Base-by-base conservation (phyloP, 306 rosid species). In the Parietaria judaica region DNA sequence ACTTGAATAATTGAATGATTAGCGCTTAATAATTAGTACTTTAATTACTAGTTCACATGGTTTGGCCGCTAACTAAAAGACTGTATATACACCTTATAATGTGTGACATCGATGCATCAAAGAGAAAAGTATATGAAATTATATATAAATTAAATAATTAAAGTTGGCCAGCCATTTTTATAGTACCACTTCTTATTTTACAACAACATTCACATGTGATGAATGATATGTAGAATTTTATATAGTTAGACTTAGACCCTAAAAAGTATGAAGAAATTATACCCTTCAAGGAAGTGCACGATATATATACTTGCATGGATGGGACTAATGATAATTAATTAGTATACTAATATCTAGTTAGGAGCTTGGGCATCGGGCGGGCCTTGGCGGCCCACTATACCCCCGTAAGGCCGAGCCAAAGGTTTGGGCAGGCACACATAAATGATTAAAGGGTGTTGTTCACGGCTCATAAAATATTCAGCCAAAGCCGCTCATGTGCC, bases 51-150 rank as follows among this genome's bases (percentile, higher is more conserved):
- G 65, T 62, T 47, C 58, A 51, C 67, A 64, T 64, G 58, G 45
- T 64, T 64, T 50, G 57, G 58, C 54, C 34, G 66, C 67, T 64
- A 64, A 51, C 45, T 46, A 60, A 51, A 48, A 36, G 58, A 37
- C 58, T 16, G 16, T 59, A 16, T 0, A 23, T 23, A 23, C 31
- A 23, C 35, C 36, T 17, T 9, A 60, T 43, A 12, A 5, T 7
- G 53, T 49, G 58, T 64, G 60, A 64, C 60, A 64, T 64, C 59
- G 59, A 64, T 17, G 60, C 60, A 64, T 43, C 60, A 64, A 36
- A 46, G 38, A 63, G 50, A 23, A 14, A 51, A 23, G 17, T 36
- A n/a, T 4, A 49, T 10, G 13, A 49, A 49, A n/a, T 10, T 10
- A 49, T 7, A 4, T 11, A 49, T 1, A 4, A 49, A 49, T 8